Evolutionary conservation across 2,329 filamentous ascomycete species (phyloP), one percentile per base, ranked within the genome.

Genomic region (Seiridium cupressi): DNA sequence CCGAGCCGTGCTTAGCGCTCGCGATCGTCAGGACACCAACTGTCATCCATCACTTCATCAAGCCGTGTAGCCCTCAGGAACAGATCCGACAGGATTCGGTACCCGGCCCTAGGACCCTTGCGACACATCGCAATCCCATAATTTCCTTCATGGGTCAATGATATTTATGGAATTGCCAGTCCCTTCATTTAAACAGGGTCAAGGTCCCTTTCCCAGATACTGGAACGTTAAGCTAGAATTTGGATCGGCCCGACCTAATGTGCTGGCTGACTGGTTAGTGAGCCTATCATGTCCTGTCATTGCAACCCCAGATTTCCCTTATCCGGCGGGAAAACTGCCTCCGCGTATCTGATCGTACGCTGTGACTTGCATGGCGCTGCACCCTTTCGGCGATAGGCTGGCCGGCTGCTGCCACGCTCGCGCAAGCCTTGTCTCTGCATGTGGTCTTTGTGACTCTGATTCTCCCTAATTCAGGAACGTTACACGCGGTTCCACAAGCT

Each of bases 231-330:
- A 13, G 26, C 34, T 31, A 44, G 38, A 44, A 44, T 13, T 38
- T 55, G 51, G 51, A 55, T 55, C 51, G 51, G 51, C 7, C 51
- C 51, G 51, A 55, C 38, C 10, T 42, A 18, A 34, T 44, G 51
- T 31, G 18, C 40, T 44, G 36, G 51, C 38, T 31, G n/a, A 6
- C 18, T 10, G 4, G n/a, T 36, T 44, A 36, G 31, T 8, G n/a
- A 47, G 31, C 55, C 32, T 18, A 57, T 57, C 55, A 57, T 32
- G 26, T 31, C 32, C 11, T n/a, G n/a, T 11, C 55, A 9, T 57
- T 11, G 18, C 44, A 57, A 57, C 44, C 42, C 55, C 55, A 47
- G 55, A 57, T 57, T 54, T 44, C 38, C 35, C 35, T 55, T 55
- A 35, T 44, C 51, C 51, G 44, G 51, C 51, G 51, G 51, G 18